Evolutionary conservation across 371 early-diverging fungal species (phyloP).

Genomic region (Mucor plumbeus): DNA sequence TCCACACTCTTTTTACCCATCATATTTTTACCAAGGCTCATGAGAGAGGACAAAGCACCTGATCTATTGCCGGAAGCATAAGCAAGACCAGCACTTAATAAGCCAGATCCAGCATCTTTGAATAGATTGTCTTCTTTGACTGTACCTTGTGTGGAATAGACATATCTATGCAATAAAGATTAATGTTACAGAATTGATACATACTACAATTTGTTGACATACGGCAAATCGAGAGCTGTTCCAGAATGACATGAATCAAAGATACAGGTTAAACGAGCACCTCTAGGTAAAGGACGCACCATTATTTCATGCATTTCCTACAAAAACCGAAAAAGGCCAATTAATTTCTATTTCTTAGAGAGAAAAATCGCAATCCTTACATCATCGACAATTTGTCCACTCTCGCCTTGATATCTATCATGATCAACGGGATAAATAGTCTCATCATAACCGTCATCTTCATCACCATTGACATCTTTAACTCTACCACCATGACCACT

Average conservation of each 20-base stretch:
- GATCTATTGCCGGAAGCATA: conserved; percentile 54
- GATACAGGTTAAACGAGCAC: conserved; percentile 82
- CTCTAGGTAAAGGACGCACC: conserved; percentile 83
- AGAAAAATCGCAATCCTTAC: conserved; percentile 25
- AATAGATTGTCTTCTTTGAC: conserved; percentile 58
- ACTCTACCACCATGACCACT: conserved; percentile 89
- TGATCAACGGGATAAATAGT: conserved; percentile 86
- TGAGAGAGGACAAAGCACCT: conserved; percentile 53
- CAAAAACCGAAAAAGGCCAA: not conserved
- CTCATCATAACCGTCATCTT: conserved; percentile 79
- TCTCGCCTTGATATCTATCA: conserved; percentile 29
- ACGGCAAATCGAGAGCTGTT: conserved; percentile 89
- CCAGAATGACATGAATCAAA: conserved; percentile 90
- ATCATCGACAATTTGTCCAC: conserved; percentile 90
- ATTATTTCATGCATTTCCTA: conserved; percentile 77
- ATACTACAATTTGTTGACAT: conserved; percentile 59
- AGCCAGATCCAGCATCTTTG: conserved; percentile 51
- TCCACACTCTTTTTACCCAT: conserved; percentile 40
- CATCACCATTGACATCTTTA: conserved; percentile 79
- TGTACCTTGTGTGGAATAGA: conserved; percentile 59
- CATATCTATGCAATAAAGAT: too few species aligned
- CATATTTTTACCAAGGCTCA: conserved; percentile 51
- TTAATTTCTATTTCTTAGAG: not conserved
- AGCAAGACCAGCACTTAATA: conserved; percentile 56
- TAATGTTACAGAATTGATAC: too few species aligned